Evolutionary conservation across 1,284 basidiomycete species (phyloP), one percentile per base, ranked within the genome.

Genomic region (Austropuccinia psidii): DNA sequence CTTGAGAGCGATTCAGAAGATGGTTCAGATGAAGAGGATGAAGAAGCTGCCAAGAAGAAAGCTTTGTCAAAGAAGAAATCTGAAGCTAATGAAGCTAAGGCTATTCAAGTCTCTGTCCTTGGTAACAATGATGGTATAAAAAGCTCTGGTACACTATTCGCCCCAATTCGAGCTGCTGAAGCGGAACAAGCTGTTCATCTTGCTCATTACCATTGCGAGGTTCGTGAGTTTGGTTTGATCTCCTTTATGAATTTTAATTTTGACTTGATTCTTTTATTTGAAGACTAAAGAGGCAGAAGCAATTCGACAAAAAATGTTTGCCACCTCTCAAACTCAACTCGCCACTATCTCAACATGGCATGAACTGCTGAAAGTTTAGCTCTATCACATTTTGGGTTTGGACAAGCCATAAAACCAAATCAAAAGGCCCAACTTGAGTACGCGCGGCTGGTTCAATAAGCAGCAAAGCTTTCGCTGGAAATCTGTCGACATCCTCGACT

Each of bases 111-210:
- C 5, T 76, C 75, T 35, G 65, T 77, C 57, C 77, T 76, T 69
- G 75, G 74, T 55, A 75, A 74, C n/a, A 54, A 49, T 8, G 69
- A 61, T 57, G 74, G 64, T 9, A 65, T 58, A 47, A 64, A 77
- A 17, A 75, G 77, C 4, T 79, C 76, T 45, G 79, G 76, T n/a
- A 74, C 76, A 1, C 54, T 79, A 31, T 79, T 80, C 74, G 77
- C 77, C 1, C 78, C 79, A 50, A 31, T 77, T 57, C 58, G 77
- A 64, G 78, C 78, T n/a, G 77, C 77, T 52, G 77, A 79, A 65
- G 75, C 75, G 0, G 78, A 80, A 65, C 50, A 62, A 5, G 77
- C 78, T 77, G 75, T 78, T 21, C 69, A 76, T 17, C 47, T 79
- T 49, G 45, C 65, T 52, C 77, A 78, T 47, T 78, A 75, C 50